phyloP scores from a whole-genome alignment of 1,284 basidiomycete species.

The Cutaneotrichosporon sp. region DNA sequence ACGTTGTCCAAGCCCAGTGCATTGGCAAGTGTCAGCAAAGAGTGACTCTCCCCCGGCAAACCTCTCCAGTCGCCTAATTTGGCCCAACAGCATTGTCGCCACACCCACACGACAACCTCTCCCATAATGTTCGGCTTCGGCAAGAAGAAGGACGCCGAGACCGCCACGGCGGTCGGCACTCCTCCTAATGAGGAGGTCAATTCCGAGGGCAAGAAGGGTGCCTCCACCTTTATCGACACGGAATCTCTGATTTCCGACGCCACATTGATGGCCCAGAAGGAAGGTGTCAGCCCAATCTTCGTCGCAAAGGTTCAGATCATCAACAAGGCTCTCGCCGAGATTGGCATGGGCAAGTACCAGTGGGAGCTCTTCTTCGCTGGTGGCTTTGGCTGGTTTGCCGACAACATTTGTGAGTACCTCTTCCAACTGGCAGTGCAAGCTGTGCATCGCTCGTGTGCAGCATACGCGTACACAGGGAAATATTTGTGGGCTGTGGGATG shows the following conservation, averaged over 20 bases:
- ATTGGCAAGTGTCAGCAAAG: no score
- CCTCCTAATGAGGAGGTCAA: not conserved
- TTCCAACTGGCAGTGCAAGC: no score
- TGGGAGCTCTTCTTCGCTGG: constrained; percentile 57
- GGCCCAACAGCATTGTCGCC: no score
- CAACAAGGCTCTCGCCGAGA: constrained; percentile 40
- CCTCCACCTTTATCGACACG: constrained; percentile 7
- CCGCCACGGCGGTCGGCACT: not conserved
- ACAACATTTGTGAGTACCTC: constrained; percentile 52
- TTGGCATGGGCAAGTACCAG: constrained; percentile 62
- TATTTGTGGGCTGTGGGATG: no score
- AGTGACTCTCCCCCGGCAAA: no score
- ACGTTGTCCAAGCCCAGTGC: no score
- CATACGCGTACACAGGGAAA: no score
- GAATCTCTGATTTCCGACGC: constrained; percentile 18
- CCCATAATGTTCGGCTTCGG: constrained; percentile 1
- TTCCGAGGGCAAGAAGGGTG: not conserved
- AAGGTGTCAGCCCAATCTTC: constrained; percentile 31
- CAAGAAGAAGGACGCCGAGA: not conserved
- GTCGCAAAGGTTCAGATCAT: constrained; percentile 30
- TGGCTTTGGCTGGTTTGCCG: constrained; percentile 43
- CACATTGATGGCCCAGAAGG: constrained; percentile 18
- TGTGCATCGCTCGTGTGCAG: no score
- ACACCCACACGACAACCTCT: not conserved
- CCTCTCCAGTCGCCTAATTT: no score